Percentiles rank a stretch among this genome's conserved stretches.
Evolutionary conservation across 2,329 filamentous ascomycete species (phyloP).

Genomic region (Cercospora sp.): DNA sequence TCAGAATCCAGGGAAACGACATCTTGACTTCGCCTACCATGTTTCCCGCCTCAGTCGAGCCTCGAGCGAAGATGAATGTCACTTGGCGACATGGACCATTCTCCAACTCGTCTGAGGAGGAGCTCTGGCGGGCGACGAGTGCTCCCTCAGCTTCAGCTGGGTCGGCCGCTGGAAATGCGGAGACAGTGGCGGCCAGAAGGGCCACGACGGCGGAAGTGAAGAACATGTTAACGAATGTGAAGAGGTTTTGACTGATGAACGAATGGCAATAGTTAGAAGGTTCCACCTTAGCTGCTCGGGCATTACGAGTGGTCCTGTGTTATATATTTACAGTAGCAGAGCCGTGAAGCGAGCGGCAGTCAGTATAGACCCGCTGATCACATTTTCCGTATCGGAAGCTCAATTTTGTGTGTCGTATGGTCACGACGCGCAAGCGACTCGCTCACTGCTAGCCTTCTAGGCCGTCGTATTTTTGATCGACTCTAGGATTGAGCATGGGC

Average conservation of each 20-base stretch:
- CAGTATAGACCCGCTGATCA: neutral
- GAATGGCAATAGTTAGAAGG: neutral
- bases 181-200: neutral
- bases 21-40: slow-evolving; percentile 39
- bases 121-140: neutral
- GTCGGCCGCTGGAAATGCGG: neutral
- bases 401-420: neutral
- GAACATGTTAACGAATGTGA: neutral
- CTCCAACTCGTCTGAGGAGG: slow-evolving; percentile 19
- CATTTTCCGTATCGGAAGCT: neutral
- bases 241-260: neutral
- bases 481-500: neutral
- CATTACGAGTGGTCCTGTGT: neutral
- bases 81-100: slow-evolving; percentile 45
- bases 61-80: slow-evolving; percentile 59
- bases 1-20: neutral
- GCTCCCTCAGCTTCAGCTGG: neutral
- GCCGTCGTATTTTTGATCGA: neutral
- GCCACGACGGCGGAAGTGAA: neutral
- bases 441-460: neutral
- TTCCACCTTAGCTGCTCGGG: neutral
- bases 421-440: neutral
- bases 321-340: neutral
- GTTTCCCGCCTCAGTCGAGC: slow-evolving; percentile 55
- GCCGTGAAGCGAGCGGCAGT: neutral